Evolutionary conservation across 140 eudicot genomes (phyloP), one percentile per base, ranked within the genome.

Genomic region (Erigeron philadelphicus): DNA sequence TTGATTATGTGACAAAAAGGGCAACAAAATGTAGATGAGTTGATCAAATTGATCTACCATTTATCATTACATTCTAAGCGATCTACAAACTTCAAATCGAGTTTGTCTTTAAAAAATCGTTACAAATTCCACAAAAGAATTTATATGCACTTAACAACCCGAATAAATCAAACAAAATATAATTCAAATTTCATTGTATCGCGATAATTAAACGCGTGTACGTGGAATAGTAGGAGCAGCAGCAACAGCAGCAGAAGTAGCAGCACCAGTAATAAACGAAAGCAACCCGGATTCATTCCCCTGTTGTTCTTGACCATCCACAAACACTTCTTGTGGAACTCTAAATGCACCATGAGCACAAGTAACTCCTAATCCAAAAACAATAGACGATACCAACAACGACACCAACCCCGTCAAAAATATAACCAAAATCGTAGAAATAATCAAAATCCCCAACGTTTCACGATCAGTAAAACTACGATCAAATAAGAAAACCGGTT

Each of bases 301-400:
- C 25, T 21, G 25, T 21, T 78, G 78, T 56, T 86, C 87, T 50
- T 81, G 89, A 16, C 88, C 95, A 12, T 91, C 97, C 80, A 84
- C 70, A 66, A 91, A 91, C 64, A 91, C 73, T 31, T 91, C 97
- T 75, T 91, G 96, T 19, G 97, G 96, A 69, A 84, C 85, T 73
- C 96, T 80, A 70, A 86, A 77, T 2, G 95, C 97, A 5, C 85
- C 96, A 61, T 91, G 97, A 21, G 75, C 78, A 38, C 88, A 78
- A 17, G 81, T 84, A n/a, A 91, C 69, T n/a, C 79, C 89, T 0
- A 86, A 48, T 52, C 97, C 97, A 43, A 84, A 72, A 10, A 91
- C 11, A 5, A 81, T 21, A 1, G 91, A 90, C 1, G 95, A 88
- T 57, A 88, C 81, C 71, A 91, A 61, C 21, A 91, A 53, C 53